Percentiles rank a stretch among this genome's conserved stretches.
phyloP scores from a whole-genome alignment of 768 basidiomycete species.

The Neoboletus magnificus region DNA sequence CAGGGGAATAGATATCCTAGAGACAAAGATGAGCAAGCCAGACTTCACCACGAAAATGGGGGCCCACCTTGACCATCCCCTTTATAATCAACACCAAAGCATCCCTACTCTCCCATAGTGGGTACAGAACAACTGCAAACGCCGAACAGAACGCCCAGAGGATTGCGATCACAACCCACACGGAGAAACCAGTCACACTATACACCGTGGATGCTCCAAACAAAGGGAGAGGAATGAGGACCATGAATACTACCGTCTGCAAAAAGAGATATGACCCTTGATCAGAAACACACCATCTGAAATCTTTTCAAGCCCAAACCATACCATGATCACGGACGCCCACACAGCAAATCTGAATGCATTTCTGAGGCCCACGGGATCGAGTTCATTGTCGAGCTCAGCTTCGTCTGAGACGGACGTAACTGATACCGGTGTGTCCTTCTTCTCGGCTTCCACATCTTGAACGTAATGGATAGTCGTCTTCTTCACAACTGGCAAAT shows the following conservation, averaged over 20 bases:
- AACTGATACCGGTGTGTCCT: constrained; percentile 27
- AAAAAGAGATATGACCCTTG: background rate
- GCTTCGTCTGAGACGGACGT: constrained; percentile 36
- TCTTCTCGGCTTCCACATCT: constrained; percentile 38
- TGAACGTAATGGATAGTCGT: constrained; percentile 12
- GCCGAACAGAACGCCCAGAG: constrained; percentile 81
- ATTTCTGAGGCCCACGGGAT: constrained; percentile 60
- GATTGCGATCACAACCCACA: constrained; percentile 81
- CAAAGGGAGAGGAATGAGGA: constrained; percentile 80
- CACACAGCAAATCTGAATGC: constrained; percentile 81
- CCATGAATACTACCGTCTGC: constrained; percentile 59
- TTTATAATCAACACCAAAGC: constrained; percentile 56
- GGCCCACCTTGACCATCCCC: constrained; percentile 62
- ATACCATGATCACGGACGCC: constrained; percentile 64
- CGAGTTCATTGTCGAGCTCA: constrained; percentile 55
- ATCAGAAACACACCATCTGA: background rate
- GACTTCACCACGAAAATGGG: background rate
- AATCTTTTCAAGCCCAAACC: constrained; percentile 17
- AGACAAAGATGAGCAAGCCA: background rate
- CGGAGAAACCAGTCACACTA: constrained; percentile 58
- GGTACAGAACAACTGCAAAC: constrained; percentile 76
- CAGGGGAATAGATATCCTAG: constrained; percentile 42
- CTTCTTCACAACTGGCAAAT: constrained; percentile 35
- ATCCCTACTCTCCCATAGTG: constrained; percentile 77
- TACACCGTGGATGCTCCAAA: constrained; percentile 81